Evolutionary conservation across 352 stramenopile genomes (phyloP), one percentile per base, ranked within the genome.

Genomic region (Globisporangium yorkense): DNA sequence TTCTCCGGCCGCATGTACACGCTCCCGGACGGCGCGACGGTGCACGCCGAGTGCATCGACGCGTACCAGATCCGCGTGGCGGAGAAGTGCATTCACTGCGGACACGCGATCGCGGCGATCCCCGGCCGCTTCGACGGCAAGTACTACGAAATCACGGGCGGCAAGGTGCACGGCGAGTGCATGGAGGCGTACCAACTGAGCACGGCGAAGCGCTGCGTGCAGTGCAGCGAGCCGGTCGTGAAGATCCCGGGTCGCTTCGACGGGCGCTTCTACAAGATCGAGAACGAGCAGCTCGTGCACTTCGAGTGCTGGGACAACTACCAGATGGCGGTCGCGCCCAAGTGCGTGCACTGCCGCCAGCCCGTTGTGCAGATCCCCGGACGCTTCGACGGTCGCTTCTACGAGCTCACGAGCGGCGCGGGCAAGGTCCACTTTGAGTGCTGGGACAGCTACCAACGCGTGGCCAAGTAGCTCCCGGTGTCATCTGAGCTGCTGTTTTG

Each of bases 361-460:
- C 67, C 84, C 45, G 87, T 94, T 57, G 67, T 89, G 51, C 75
- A 89, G 54, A 84, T 90, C 54, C 74, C 72, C 0, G 78, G 77
- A 15, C 74, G 70, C 8, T 94, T 92, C 44, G 84, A 94, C 44
- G 84, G 84, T 12, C 81, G 84, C 56, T 94, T 94, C 59, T 94
- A 92, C 67, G 82, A 91, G 12, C 72, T 94, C 39, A 88, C 75
- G 27, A 88, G 67, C 43, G 84, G 80, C 6, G 48, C 72, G 37
- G 84, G 84, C 24, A 94, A 94, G 59, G 84, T 94, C 48, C 84
- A 94, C 62, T 92, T 92, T 56, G 84, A 94, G 62, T 94, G 84
- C 68, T 94, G 84, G 84, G 80, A 89, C 27, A 70, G 63, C 49
- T 94, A 89, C 65, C 82, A 90, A 39, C 54, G 27, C 52, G 52